Evolutionary conservation across 2,329 filamentous ascomycete genomes (phyloP).

Genomic region (Penicillium italicum): DNA sequence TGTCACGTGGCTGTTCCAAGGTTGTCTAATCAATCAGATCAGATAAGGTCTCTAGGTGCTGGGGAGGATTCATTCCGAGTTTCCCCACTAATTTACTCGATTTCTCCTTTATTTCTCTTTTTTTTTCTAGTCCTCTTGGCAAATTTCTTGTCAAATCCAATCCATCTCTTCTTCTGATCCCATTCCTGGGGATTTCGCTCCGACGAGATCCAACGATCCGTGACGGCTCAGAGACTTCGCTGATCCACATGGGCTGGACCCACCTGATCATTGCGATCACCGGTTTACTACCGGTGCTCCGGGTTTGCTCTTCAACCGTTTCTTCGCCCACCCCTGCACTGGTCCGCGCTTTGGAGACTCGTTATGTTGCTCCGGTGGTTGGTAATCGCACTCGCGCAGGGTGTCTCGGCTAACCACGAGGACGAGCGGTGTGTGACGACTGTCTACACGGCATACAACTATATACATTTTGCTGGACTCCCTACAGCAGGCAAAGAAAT

Average conservation of each 20-base stretch:
- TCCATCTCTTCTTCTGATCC: neutral
- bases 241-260: slow-evolving; percentile 12
- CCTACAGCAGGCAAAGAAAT: slow-evolving; percentile 16
- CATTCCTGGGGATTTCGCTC: neutral
- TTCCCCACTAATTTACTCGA: neutral
- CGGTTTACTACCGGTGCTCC: slow-evolving; percentile 9
- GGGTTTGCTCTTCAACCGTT: slow-evolving; percentile 7
- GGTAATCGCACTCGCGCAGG: slow-evolving; percentile 9
- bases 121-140: neutral
- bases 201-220: neutral
- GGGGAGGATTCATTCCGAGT: neutral
- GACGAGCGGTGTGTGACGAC: slow-evolving; percentile 35
- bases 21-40: slow-evolving; percentile 16
- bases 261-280: slow-evolving; percentile 12
- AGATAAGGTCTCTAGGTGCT: slow-evolving; percentile 12
- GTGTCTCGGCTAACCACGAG: slow-evolving; percentile 8
- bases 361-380: slow-evolving; percentile 24
- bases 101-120: neutral
- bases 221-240: slow-evolving; percentile 7
- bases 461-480: slow-evolving; percentile 29
- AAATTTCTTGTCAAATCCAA: neutral
- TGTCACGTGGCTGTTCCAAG: slow-evolving; percentile 8
- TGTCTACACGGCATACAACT: slow-evolving; percentile 32
- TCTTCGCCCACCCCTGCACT: neutral
- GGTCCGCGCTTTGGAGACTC: slow-evolving; percentile 1